These are phyloP conservation scores for Aspergillus oerlinghausenensis DNA, from an alignment of 2,329 filamentous ascomycete species.

Conservation along the genomic window DNA sequence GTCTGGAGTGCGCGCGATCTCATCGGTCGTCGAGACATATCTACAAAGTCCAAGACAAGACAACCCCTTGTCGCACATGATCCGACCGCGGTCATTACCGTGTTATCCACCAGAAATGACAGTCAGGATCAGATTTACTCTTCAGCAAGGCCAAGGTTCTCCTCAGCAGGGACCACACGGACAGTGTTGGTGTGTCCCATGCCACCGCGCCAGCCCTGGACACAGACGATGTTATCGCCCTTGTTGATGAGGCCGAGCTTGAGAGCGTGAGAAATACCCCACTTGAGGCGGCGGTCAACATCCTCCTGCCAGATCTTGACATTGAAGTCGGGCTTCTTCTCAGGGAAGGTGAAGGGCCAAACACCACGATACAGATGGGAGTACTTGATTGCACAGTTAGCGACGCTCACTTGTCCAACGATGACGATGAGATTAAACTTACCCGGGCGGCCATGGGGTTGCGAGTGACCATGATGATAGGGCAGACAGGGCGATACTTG, in stretches of 20 bases:
- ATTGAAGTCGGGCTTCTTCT: constrained; percentile 91
- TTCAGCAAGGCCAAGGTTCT: constrained; percentile 37
- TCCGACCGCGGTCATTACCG: constrained; percentile 16
- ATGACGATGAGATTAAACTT: constrained; percentile 26
- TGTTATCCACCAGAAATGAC: constrained; percentile 8
- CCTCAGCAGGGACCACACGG: constrained; percentile 47
- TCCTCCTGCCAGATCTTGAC: constrained; percentile 97
- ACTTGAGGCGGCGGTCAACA: constrained; percentile 95
- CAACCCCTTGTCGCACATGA: constrained; percentile 10
- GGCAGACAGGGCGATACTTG: constrained; percentile 98
- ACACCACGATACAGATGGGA: constrained; percentile 95
- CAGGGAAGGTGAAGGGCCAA: constrained; percentile 92
- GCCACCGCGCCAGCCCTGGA: constrained; percentile 64
- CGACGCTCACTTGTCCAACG: background rate
- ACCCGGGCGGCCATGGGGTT: constrained; percentile 73
- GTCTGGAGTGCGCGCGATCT: constrained; percentile 3
- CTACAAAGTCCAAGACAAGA: constrained; percentile 11
- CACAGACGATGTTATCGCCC: constrained; percentile 65
- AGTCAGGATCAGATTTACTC: constrained; percentile 21
- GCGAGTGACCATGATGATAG: constrained; percentile 98
- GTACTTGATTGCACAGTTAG: constrained; percentile 49
- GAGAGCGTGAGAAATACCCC: constrained; percentile 85
- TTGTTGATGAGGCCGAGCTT: constrained; percentile 75
- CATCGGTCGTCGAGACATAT: constrained; percentile 11
- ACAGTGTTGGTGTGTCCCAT: constrained; percentile 66